Evolutionary conservation across 768 basidiomycete genomes (phyloP), one percentile per base, ranked within the genome.

Genomic region (Collybia nuda): DNA sequence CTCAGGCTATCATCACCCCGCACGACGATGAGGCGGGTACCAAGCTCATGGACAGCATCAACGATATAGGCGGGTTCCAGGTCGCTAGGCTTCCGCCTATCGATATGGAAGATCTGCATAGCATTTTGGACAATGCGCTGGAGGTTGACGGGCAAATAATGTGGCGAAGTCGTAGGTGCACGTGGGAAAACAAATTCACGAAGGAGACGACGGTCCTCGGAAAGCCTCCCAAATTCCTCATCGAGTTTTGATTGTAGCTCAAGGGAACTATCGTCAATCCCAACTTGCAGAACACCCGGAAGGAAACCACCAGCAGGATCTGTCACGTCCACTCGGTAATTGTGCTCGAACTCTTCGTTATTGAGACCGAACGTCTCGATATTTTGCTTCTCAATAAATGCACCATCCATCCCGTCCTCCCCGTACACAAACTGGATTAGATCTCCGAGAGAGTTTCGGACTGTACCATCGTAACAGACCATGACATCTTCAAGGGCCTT

Each of bases 401-500:
- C 93, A 52, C 92, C 97, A 63, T 99, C 97, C 90, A 98, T 98
- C 38, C 97, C 97, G 62, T 99, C 97, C 65, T 99, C 97, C 24
- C 97, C 97, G 56, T 99, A 99, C 19, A 93, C 78, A 67, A 98
- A 98, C 64, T 98, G 95, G 22, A 99, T 80, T 32, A 99, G 82
- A 68, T 98, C 95, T 12, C 96, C 96, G 2, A 96, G 79, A 2
- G 97, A 98, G 64, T 99, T 99, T 47, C 97, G 84, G 19, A 98
- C 96, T 0, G 97, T 98, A 22, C 96, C 95, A 54, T 99, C 97
- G 63, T 98, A 99, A 67, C 90, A 90, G 35, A 98, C 95, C 84
- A 88, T 91, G 40, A 99, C 89, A 55, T 98, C 97, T 68, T 98
- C 97, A 58, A 98, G 73, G 0, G 97, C 97, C 71, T 99, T 99